Percentiles rank a stretch among this genome's conserved stretches.
phyloP scores from a whole-genome alignment of 2,329 filamentous ascomycete species.

The Alternaria ethzedia region DNA sequence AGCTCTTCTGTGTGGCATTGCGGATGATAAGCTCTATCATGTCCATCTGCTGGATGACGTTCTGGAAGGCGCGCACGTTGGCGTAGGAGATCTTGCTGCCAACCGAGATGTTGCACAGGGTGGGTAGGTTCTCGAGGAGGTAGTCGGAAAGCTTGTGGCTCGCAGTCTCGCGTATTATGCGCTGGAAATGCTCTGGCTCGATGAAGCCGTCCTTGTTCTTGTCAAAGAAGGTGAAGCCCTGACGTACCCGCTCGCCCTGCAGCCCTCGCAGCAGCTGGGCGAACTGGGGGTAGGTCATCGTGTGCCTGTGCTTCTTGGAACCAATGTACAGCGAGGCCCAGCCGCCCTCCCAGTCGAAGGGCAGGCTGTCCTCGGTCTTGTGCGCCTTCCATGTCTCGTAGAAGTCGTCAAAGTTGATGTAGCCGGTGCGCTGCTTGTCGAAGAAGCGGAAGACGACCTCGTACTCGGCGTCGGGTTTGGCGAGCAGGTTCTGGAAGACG shows the following conservation, averaged over 20 bases:
- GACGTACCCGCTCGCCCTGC: constrained; percentile 93
- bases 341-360: constrained; percentile 96
- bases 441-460: constrained; percentile 98
- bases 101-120: constrained; percentile 91
- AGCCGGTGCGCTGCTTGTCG: constrained; percentile 81
- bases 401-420: constrained; percentile 89
- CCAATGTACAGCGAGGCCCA: constrained; percentile 97
- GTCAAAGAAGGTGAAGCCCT: constrained; percentile 93
- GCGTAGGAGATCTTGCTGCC: constrained; percentile 96
- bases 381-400: constrained; percentile 84
- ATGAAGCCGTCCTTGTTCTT: constrained; percentile 94
- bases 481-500: constrained; percentile 90
- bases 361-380: constrained; percentile 82
- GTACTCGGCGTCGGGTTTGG: constrained; percentile 96
- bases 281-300: constrained; percentile 95
- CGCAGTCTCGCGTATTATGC: constrained; percentile 91
- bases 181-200: constrained; percentile 92
- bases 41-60: constrained; percentile 97
- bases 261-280: constrained; percentile 96
- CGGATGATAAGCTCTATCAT: constrained; percentile 92
- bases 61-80: constrained; percentile 97
- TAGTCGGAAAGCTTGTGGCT: constrained; percentile 98
- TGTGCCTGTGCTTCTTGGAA: constrained; percentile 83
- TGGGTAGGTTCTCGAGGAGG: constrained; percentile 85
- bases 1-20: constrained; percentile 81